Evolutionary conservation across 352 stramenopile genomes (phyloP).

Genomic region (Globisporangium megalacanthum): DNA sequence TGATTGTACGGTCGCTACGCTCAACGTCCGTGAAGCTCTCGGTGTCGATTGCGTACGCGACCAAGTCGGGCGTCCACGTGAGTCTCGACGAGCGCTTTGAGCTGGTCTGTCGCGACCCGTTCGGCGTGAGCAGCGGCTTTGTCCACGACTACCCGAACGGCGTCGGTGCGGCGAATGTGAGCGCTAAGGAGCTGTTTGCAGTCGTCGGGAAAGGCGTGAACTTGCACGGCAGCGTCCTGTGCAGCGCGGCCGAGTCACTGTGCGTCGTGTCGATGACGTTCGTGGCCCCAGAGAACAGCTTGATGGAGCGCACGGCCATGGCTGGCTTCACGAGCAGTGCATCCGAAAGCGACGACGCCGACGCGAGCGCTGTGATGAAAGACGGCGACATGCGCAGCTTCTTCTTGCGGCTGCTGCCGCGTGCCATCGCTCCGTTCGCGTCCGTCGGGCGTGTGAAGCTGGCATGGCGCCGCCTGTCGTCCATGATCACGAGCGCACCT

Average conservation of each 20-base stretch:
- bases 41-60: slow-evolving; percentile 59
- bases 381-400: slow-evolving; percentile 61
- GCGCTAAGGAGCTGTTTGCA: slow-evolving; percentile 39
- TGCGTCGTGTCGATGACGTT: slow-evolving; percentile 51
- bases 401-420: slow-evolving; percentile 49
- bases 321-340: slow-evolving; percentile 37
- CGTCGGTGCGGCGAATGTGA: slow-evolving; percentile 19
- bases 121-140: slow-evolving; percentile 43
- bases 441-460: slow-evolving; percentile 54
- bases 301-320: slow-evolving; percentile 23
- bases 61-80: slow-evolving; percentile 57
- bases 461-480: slow-evolving; percentile 56
- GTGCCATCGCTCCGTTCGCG: slow-evolving; percentile 32
- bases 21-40: slow-evolving; percentile 32
- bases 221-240: slow-evolving; percentile 47
- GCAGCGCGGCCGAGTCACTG: slow-evolving; percentile 45
- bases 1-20: slow-evolving; percentile 55
- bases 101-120: slow-evolving; percentile 54
- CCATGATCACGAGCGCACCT: slow-evolving; percentile 27
- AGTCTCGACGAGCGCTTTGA: slow-evolving; percentile 65
- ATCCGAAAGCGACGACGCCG: slow-evolving; percentile 1
- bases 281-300: slow-evolving; percentile 29
- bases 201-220: slow-evolving; percentile 65
- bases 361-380: slow-evolving; percentile 30
- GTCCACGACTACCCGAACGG: slow-evolving; percentile 65